Percentiles rank a stretch among this genome's conserved stretches.
phyloP scores from a whole-genome alignment of 108 stramenopile genomes.

The Nitzschia putrida region DNA sequence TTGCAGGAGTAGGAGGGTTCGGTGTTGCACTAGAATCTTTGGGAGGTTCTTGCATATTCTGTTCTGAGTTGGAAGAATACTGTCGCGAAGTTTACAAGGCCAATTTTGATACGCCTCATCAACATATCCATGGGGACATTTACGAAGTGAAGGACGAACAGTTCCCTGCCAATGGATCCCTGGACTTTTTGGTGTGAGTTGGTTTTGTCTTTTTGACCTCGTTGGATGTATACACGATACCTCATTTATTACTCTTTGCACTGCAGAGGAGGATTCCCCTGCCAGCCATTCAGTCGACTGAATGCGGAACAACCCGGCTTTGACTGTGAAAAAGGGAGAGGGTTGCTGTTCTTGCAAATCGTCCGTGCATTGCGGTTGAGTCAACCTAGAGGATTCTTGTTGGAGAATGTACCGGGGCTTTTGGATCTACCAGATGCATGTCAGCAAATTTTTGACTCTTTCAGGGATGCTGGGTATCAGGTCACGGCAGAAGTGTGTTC shows the following conservation, averaged over 20 bases:
- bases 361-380: constrained; percentile 62
- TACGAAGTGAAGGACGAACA: constrained; percentile 42
- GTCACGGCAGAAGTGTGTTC: constrained; percentile 65
- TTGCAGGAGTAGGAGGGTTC: constrained; percentile 80
- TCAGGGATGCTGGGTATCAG: constrained; percentile 67
- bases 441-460: constrained; percentile 46
- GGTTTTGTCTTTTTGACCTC: background rate
- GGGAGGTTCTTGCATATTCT: constrained; percentile 75
- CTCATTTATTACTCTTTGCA: background rate
- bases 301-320: constrained; percentile 68
- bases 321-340: constrained; percentile 57
- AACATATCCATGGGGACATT: constrained; percentile 55
- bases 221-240: background rate
- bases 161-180: constrained; percentile 15
- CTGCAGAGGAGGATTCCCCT: constrained; percentile 78
- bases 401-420: constrained; percentile 85
- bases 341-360: constrained; percentile 70
- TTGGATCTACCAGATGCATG: constrained; percentile 53
- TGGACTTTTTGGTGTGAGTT: constrained; percentile 11
- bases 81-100: constrained; percentile 58
- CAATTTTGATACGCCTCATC: constrained; percentile 46
- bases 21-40: constrained; percentile 77
- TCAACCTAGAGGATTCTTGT: constrained; percentile 65
- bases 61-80: constrained; percentile 63
- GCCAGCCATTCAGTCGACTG: constrained; percentile 73